Evolutionary conservation across 2,329 filamentous ascomycete genomes (phyloP), one percentile per base, ranked within the genome.

Genomic region (Raffaelea deltoideospora): DNA sequence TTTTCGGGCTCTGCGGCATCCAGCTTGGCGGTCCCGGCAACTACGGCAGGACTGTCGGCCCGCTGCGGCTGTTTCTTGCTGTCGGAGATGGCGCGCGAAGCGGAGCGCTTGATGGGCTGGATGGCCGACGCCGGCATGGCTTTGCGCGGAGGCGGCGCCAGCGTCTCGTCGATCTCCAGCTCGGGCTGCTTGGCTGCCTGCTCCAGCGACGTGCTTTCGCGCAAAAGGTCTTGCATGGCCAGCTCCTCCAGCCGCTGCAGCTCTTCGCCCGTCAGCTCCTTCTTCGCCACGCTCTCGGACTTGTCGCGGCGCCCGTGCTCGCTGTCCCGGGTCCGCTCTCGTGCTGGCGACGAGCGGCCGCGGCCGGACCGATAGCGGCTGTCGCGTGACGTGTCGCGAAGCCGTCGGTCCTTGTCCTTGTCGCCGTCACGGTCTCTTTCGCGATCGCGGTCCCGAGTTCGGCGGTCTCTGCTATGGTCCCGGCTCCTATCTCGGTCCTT

Each of bases 231-330:
- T 17, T 65, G 67, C 40, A 76, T 53, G 2, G 71, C 71, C 44
- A 73, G 67, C 46, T 67, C 63, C 46, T 76, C 71, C 8, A 76
- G 59, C 15, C 63, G 59, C 37, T 72, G 64, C 20, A 68, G 63
- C 28, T 76, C 69, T 44, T 75, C 70, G 41, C 72, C 66, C 7
- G 68, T 67, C 10, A 75, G 59, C 34, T 67, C 60, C 47, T 72
- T 65, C 50, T 69, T 67, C 29, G n/a, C n/a, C n/a, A 61, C 50
- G 30, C 66, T 58, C 38, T 63, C 63, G 0, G 64, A 52, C 27
- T 58, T 55, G 26, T 54, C 53, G 18, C 56, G 54, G 14, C 45
- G 47, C 24, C 43, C 43, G n/a, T n/a, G n/a, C 14, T 56, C 59
- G 19, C 56, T 57, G 44, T 53, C 55, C 26, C 49, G 40, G 36